These are phyloP conservation scores for Cladosporium austrohemisphaericum DNA, from an alignment of 2,329 filamentous ascomycete species.

Conservation along the genomic window DNA sequence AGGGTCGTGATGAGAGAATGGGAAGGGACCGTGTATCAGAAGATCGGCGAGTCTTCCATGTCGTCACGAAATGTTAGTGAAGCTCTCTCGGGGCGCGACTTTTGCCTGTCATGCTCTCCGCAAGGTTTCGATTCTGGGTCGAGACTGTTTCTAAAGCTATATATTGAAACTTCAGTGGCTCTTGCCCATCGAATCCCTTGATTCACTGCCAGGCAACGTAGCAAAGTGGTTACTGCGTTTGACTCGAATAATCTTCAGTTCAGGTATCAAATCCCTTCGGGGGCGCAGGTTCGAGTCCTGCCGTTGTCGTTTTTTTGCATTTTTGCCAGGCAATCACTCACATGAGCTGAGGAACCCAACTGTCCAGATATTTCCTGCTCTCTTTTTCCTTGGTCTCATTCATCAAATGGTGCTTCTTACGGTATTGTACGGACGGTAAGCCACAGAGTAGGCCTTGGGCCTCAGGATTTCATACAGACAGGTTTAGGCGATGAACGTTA, in stretches of 20 bases:
- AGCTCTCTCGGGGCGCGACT: slow-evolving; percentile 6
- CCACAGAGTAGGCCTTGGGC: no score
- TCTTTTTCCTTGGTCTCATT: no score
- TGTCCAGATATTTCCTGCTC: no score
- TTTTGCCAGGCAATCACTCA: no score
- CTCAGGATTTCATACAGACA: no score
- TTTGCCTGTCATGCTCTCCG: background rate
- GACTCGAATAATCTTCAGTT: slow-evolving; percentile 10
- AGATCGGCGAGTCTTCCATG: no score
- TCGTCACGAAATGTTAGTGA: slow-evolving; percentile 4
- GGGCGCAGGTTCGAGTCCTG: slow-evolving; percentile 18
- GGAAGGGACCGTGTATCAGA: no score
- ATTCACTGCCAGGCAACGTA: slow-evolving; percentile 5
- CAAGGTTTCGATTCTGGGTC: background rate
- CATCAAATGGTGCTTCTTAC: no score
- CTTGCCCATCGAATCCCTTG: background rate
- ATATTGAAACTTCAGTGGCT: background rate
- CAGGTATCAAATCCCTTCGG: slow-evolving; percentile 17
- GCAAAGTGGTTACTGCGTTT: slow-evolving; percentile 18
- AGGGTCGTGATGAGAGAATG: no score
- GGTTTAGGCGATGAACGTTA: no score
- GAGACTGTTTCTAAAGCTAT: background rate
- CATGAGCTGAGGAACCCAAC: no score
- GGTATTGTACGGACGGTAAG: no score
- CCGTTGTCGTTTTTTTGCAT: slow-evolving; percentile 11